Percentiles rank a stretch among this genome's conserved stretches.
These are phyloP conservation scores for Melastoma malabathricum DNA, from an alignment of 345 rosid genomes.

Conservation along the genomic window DNA sequence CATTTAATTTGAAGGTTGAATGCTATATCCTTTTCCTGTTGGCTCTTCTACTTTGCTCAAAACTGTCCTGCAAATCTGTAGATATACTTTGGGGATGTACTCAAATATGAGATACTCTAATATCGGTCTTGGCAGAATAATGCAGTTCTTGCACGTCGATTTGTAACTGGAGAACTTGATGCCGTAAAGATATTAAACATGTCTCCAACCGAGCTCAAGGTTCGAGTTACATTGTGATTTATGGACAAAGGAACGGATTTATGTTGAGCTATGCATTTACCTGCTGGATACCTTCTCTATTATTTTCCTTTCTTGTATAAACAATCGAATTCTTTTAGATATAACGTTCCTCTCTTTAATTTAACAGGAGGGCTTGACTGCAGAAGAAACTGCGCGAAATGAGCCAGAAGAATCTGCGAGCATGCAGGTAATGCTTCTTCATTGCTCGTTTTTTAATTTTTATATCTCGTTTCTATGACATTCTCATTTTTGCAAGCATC, in stretches of 20 bases:
- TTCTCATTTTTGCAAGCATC: too few species aligned
- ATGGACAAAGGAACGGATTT: too few species aligned
- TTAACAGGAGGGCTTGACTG: constrained; percentile 79
- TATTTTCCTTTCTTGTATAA: neutral
- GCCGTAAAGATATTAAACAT: constrained; percentile 76
- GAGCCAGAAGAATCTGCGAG: constrained; percentile 78
- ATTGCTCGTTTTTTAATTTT: constrained; percentile 1
- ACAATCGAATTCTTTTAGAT: neutral
- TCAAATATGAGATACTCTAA: neutral
- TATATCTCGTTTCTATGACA: constrained; percentile 8
- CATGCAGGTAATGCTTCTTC: constrained; percentile 49
- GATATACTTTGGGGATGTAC: too few species aligned
- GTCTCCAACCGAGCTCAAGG: constrained; percentile 92
- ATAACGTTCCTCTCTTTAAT: neutral
- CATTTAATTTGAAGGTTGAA: constrained; percentile 80
- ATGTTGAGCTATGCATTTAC: too few species aligned
- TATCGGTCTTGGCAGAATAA: constrained; percentile 10
- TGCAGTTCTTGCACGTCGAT: constrained; percentile 49
- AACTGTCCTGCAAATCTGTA: too few species aligned
- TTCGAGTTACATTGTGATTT: constrained; percentile 7
- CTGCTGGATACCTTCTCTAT: too few species aligned
- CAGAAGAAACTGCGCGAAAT: constrained; percentile 59
- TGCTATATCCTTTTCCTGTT: constrained; percentile 1
- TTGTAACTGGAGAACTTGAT: constrained; percentile 68
- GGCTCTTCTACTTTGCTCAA: too few species aligned